A percentile compares a stretch with the other conserved stretches of the same genome.
These are phyloP conservation scores for Curvularia eragrostidis DNA, from an alignment of 2,329 filamentous ascomycete species.

Conservation along the genomic window DNA sequence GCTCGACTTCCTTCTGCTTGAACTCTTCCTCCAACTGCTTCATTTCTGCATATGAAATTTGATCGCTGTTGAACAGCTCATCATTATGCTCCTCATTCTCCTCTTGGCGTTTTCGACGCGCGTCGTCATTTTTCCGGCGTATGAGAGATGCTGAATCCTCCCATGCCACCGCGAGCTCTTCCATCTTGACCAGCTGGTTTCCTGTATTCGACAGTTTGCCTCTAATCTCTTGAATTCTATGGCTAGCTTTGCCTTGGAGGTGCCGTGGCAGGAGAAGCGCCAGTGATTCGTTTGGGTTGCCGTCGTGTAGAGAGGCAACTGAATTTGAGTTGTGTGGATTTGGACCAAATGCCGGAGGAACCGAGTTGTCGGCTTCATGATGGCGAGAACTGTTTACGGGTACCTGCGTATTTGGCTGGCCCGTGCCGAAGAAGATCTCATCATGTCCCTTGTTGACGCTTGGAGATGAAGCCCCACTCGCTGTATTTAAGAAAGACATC, in stretches of 20 bases:
- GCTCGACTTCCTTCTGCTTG: constrained; percentile 59
- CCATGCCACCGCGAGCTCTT: constrained; percentile 49
- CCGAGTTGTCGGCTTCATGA: constrained; percentile 29
- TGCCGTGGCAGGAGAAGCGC: constrained; percentile 30
- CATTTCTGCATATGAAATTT: constrained; percentile 65
- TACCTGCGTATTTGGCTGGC: constrained; percentile 18
- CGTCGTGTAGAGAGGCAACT: constrained; percentile 20
- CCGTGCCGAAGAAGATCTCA: constrained; percentile 47
- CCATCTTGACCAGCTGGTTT: constrained; percentile 28
- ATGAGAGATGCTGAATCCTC: constrained; percentile 54
- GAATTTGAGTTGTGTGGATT: constrained; percentile 26
- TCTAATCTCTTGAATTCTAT: constrained; percentile 32
- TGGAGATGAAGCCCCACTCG: constrained; percentile 16
- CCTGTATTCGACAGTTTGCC: constrained; percentile 23
- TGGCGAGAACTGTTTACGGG: constrained; percentile 26
- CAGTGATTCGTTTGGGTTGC: constrained; percentile 26
- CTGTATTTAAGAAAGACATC: constrained; percentile 25
- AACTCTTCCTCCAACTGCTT: constrained; percentile 62
- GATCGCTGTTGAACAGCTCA: constrained; percentile 61
- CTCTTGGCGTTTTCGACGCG: constrained; percentile 58
- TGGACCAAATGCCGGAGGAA: constrained; percentile 38
- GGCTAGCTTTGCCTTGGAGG: constrained; percentile 21
- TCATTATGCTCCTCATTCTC: constrained; percentile 62
- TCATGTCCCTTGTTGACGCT: constrained; percentile 32
- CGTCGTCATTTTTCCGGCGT: constrained; percentile 56